Evolutionary conservation across 139 green algal species (phyloP), one percentile per base, ranked within the genome.

Genomic region (Limnomonas spitsbergensis): DNA sequence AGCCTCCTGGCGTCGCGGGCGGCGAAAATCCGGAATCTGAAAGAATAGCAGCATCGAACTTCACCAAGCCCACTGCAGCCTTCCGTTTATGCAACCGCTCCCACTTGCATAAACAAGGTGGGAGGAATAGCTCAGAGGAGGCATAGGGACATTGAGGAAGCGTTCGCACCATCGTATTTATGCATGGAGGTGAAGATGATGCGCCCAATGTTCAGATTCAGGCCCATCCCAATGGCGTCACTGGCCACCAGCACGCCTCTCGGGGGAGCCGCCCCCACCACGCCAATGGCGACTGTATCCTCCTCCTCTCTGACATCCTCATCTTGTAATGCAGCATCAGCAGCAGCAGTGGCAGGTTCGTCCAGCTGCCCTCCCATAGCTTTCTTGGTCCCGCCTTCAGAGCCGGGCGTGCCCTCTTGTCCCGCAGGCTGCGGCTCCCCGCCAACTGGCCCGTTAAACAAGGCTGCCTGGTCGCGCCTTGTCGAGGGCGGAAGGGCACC

Each of bases 181-280:
- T 81, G 38, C 53, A 98, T 66, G 1, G 82, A 85, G 72, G 88
- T 88, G 80, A 98, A 98, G 47, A 98, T 87, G 52, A 98, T 84
- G 34, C 95, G 86, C 1, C 88, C 75, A 38, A 99, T 97, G 88
- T 96, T 97, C 53, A 99, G 90, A 85, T 99, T 99, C 38, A 99
- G 84, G 2, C 96, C 96, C 94, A 99, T 98, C 4, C 96, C 96
- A 27, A 99, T 90, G 2, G 96, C 96, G 78, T 99, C 96, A 4
- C 83, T 93, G 20, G 96, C 96, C 35, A 98, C 91, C 73, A 99
- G 81, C 53, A 99, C 90, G 38, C 88, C 73, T 26, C 67, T 69
- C 66, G 29, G 27, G 20, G 70, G 20, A 14, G 35, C 9, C 2
- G 39, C 32, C 36, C 20, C 27, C 9, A 52, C 2, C 27, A 39